Base-by-base conservation (phyloP, 2,329 filamentous ascomycete genomes). In the Beauveria caledonica region DNA sequence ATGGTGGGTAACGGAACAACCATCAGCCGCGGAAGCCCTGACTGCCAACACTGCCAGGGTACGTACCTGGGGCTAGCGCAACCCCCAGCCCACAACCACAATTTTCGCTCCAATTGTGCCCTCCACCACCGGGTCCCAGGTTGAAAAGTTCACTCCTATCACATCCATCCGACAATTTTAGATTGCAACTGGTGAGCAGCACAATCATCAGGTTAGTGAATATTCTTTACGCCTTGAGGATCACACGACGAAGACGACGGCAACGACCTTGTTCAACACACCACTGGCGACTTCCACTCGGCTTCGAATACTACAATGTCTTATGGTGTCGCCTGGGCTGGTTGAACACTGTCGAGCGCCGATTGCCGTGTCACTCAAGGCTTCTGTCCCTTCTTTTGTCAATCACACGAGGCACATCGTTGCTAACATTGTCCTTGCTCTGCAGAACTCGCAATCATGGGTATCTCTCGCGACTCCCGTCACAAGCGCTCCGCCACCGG, bases 391-490 rank as follows among this genome's bases (percentile, higher is more conserved):
- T 17, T 29, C 11, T 53, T 39, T 17, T 15, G 17, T 53, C 48
- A 19, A 29, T 52, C 27, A 2, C 15, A 10, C 17, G 33, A 56
- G 23, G 19, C 36, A 17, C 62, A 62, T 49, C 21, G 53, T 50
- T 45, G 63, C 67, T 68, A 66, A 73, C 64, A 10, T 65, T 53
- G 62, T 64, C 63, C 68, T 62, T 60, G n/a, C 63, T 60, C 68
- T 72, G 68, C 78, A 87, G 83, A 83, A 82, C 83, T 82, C 81
- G 87, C 86, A 89, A 90, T 87, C 83, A 93, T 93, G 89, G 90
- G 94, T 99, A 97, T 99, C 85, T 97, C 93, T 82, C 90, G 94
- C 85, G 93, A 97, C 84, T 96, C 92, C 80, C 92, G 94, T 85
- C 94, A 99, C 88, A 99, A 99, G 90, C 92, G 94, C 84, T 92